Conservation (phyloP, 176 grass and related monocot genomes). For the Cenchrus americanus region DNA sequence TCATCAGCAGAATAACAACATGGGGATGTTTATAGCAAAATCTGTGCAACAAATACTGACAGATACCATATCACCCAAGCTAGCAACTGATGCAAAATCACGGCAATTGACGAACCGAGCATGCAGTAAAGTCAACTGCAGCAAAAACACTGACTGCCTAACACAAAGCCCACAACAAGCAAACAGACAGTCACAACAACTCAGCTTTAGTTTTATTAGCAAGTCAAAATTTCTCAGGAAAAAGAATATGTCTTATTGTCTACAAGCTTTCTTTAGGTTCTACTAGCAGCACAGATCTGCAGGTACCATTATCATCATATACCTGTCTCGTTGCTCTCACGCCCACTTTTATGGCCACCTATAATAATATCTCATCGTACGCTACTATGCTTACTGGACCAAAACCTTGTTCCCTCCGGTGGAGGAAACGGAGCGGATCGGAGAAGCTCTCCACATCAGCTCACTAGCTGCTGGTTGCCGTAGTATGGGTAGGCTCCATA, state of each 20-base stretch:
- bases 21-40: too few species aligned
- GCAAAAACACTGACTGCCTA: neutral
- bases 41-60: neutral
- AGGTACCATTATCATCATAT: constrained; percentile 48
- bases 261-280: constrained; percentile 48
- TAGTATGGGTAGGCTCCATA: constrained; percentile 80
- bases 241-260: constrained; percentile 57
- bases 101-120: neutral
- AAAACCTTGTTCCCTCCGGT: constrained; percentile 53
- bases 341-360: constrained; percentile 56
- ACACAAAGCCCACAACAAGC: neutral
- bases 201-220: constrained; percentile 49
- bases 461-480: constrained; percentile 75
- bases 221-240: constrained; percentile 60
- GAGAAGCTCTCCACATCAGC: constrained; percentile 44
- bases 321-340: constrained; percentile 50
- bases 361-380: constrained; percentile 52
- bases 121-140: neutral
- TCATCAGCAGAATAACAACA: too few species aligned
- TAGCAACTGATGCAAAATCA: neutral
- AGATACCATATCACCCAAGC: neutral
- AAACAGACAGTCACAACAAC: constrained; percentile 26
- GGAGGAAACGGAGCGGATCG: constrained; percentile 30
- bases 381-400: constrained; percentile 58
- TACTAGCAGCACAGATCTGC: constrained; percentile 52